Evolutionary conservation across 2,329 filamentous ascomycete species (phyloP), one percentile per base, ranked within the genome.

Genomic region (Beauveria caledonica): DNA sequence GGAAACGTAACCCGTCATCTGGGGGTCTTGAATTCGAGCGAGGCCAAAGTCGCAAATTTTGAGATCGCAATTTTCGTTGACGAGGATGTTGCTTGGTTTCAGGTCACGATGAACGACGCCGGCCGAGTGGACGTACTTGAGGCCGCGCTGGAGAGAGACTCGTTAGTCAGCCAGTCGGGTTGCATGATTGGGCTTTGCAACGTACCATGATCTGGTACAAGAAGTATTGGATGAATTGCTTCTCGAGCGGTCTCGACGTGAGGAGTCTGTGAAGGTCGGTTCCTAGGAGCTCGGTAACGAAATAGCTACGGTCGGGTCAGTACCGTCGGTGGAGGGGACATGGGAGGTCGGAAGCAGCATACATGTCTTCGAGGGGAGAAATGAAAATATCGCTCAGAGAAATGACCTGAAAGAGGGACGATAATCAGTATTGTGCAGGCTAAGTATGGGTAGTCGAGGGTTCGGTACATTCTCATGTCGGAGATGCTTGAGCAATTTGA

Each of bases 151-250:
- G 7, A 13, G 3, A 44, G 29, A 50, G 53, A 65, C n/a, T 23
- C 40, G 33, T 33, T 25, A 62, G 23, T 40, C 23, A 33, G 10
- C 11, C 17, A 1, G n/a, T 21, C 27, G n/a, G 4, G 4, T 11
- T 29, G 42, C 15, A 33, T 36, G 13, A 1, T 49, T 23, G 10
- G 17, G n/a, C 2, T 3, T 11, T 40, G 19, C 15, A 19, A 66
- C 88, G 70, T 78, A 97, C 93, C 81, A 97, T 85, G 70, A 99
- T 99, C 77, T 99, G 94, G 77, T 99, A 99, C 63, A 99, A 84
- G 75, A 99, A 99, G 79, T 99, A 99, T 79, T 99, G 94, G 70
- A 99, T 97, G 76, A 99, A 99, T 76, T 99, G 94, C 79, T 96
- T 97, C 82, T 99, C 94, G 58, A 99, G 86, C 25, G 94, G 94